phyloP scores from a whole-genome alignment of 2,329 filamentous ascomycete species.

The Aphanoascus verrucosus region DNA sequence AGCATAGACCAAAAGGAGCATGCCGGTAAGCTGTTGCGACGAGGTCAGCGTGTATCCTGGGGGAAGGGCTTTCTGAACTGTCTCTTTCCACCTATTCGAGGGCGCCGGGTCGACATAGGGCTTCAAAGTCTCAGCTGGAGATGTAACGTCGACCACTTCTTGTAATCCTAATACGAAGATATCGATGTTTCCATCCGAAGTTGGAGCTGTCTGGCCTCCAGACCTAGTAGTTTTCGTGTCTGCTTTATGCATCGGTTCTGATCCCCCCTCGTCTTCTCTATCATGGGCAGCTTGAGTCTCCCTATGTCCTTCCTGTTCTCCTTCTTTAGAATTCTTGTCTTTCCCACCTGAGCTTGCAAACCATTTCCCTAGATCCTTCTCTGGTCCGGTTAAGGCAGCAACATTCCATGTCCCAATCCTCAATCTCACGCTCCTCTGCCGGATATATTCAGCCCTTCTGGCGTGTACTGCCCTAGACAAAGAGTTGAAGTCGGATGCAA shows the following conservation, averaged over 20 bases:
- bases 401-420: constrained; percentile 97
- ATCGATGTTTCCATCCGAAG: constrained; percentile 57
- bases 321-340: constrained; percentile 14
- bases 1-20: constrained; percentile 76
- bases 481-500: constrained; percentile 28
- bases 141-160: constrained; percentile 79
- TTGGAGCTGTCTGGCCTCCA: not conserved
- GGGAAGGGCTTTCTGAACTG: constrained; percentile 63
- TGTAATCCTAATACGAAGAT: constrained; percentile 86
- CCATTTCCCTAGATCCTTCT: constrained; percentile 81
- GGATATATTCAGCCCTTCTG: constrained; percentile 67
- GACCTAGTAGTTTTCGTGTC: not conserved
- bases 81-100: constrained; percentile 68
- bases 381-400: constrained; percentile 69
- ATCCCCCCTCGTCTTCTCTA: not conserved
- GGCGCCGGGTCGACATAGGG: constrained; percentile 62
- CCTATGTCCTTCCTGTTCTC: not conserved
- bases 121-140: constrained; percentile 62
- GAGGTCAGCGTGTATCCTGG: constrained; percentile 64
- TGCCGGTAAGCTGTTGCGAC: constrained; percentile 74
- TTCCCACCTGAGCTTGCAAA: constrained; percentile 53
- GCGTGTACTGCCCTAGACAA: constrained; percentile 55
- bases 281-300: not conserved
- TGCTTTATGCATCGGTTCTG: not conserved
- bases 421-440: constrained; percentile 62